These are phyloP conservation scores for Sugiyamaella floridensis DNA, from an alignment of 805 yeast species.

Conservation along the genomic window DNA sequence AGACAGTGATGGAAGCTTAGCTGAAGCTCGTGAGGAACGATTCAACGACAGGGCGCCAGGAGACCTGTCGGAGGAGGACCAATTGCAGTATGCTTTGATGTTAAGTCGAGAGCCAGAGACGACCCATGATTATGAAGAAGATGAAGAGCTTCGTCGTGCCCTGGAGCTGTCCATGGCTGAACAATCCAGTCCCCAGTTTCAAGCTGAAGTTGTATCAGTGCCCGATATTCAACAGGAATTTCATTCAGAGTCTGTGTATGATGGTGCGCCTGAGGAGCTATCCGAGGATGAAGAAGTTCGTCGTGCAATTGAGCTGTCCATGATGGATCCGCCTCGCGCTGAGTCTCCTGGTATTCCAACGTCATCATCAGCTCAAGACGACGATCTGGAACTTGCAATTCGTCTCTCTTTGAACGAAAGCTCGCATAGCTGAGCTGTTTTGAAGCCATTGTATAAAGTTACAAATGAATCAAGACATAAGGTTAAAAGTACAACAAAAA, in stretches of 20 bases:
- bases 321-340: slow-evolving; percentile 2
- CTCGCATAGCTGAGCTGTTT: background rate
- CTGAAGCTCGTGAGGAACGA: slow-evolving; percentile 13
- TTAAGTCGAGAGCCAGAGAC: slow-evolving; percentile 21
- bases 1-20: slow-evolving; percentile 20
- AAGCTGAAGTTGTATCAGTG: background rate
- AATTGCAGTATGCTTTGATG: slow-evolving; percentile 28
- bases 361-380: background rate
- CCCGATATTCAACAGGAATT: background rate
- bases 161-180: slow-evolving; percentile 8
- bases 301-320: slow-evolving; percentile 16
- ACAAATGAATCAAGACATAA: background rate
- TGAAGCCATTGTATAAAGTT: background rate
- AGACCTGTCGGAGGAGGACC: slow-evolving; percentile 28
- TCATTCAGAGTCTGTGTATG: background rate
- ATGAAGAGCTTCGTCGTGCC: slow-evolving; percentile 13
- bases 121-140: slow-evolving; percentile 7
- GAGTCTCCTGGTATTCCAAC: background rate
- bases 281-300: slow-evolving; percentile 20
- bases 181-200: background rate
- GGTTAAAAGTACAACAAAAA: background rate
- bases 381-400: slow-evolving; percentile 3
- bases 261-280: background rate
- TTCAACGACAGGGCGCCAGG: slow-evolving; percentile 6
- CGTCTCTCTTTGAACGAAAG: background rate